Base-by-base conservation (phyloP, 495 filamentous ascomycete species). In the Parathielavia appendiculata region DNA sequence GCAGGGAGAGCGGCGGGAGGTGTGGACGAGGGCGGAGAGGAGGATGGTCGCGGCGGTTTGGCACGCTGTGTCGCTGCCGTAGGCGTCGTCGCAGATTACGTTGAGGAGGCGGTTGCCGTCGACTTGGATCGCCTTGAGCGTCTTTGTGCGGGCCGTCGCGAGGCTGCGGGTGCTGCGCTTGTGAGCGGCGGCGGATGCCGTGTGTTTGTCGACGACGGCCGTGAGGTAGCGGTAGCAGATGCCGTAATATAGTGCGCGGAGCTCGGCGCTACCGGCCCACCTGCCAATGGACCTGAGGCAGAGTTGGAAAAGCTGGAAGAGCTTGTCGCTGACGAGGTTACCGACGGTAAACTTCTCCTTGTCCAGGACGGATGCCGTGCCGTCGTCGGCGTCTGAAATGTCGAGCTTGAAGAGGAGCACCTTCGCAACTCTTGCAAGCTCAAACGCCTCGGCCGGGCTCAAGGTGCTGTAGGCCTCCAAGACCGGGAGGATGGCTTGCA, bases 41-140 rank as follows among this genome's bases (percentile, higher is more conserved):
- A 86, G 68, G 30, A 96, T 79, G 36, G 96, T 77, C 35, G 93
- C 89, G 5, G 92, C 84, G 16, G 92, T 85, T 56, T 92, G 86
- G 66, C 89, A 93, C 22, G 78, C 79, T 20, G 87, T 82, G 68
- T 92, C 86, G 17, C 90, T 90, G 58, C 84, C 84, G 69, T 91
- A 90, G 52, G 91, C 93, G 76, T 99, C 93, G 69, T 97, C 92
- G 68, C 91, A 97, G 57, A 96, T 79, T 14, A 89, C 83, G 66
- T 93, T 89, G 49, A 97, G 79, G 9, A 96, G 76, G 54, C 84
- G 80, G 59, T 89, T 86, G 52, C 93, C 91, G 36, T 86, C 81
- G 17, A 82, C 72, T 62, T 87, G 91, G 63, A 97, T 81, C 3
- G 87, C 84, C 58, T 85, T 87, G 53, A 87, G 82, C 41, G 82